Conservation (phyloP, 768 basidiomycete species). For the Phylloporus rhodoxanthus region DNA sequence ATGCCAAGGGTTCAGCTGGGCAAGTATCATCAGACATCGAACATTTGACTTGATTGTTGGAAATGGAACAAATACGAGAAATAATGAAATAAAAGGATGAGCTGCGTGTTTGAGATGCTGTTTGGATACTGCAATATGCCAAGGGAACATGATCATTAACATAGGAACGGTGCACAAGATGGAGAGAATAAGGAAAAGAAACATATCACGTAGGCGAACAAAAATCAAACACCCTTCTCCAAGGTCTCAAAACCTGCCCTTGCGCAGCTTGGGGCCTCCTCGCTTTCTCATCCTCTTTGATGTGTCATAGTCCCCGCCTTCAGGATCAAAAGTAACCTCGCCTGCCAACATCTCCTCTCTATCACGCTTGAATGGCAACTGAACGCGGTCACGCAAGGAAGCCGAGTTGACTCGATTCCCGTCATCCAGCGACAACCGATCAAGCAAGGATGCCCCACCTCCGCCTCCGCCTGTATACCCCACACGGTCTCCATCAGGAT, state of each 20-base stretch:
- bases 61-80: slow-evolving; percentile 13
- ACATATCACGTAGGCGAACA: background rate
- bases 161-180: background rate
- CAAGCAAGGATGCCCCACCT: slow-evolving; percentile 33
- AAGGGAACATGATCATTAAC: background rate
- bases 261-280: slow-evolving; percentile 19
- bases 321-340: slow-evolving; percentile 10
- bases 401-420: slow-evolving; percentile 8
- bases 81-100: slow-evolving; percentile 16
- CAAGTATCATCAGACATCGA: background rate
- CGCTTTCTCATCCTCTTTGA: slow-evolving; percentile 21
- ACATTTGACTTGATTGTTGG: background rate
- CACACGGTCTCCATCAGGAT: slow-evolving; percentile 11
- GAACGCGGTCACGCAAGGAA: slow-evolving; percentile 36
- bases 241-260: slow-evolving; percentile 12
- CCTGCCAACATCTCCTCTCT: slow-evolving; percentile 24
- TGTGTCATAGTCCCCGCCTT: slow-evolving; percentile 22
- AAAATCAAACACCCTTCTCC: background rate
- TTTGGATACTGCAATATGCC: slow-evolving; percentile 3
- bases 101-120: slow-evolving; percentile 1
- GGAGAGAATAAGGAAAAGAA: background rate
- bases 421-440: slow-evolving; percentile 31
- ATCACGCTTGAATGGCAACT: slow-evolving; percentile 31
- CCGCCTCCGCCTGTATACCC: background rate
- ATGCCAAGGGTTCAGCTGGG: background rate